Evolutionary conservation across 2,329 filamentous ascomycete genomes (phyloP).

Genomic region (Ophiocordyceps robertsii): DNA sequence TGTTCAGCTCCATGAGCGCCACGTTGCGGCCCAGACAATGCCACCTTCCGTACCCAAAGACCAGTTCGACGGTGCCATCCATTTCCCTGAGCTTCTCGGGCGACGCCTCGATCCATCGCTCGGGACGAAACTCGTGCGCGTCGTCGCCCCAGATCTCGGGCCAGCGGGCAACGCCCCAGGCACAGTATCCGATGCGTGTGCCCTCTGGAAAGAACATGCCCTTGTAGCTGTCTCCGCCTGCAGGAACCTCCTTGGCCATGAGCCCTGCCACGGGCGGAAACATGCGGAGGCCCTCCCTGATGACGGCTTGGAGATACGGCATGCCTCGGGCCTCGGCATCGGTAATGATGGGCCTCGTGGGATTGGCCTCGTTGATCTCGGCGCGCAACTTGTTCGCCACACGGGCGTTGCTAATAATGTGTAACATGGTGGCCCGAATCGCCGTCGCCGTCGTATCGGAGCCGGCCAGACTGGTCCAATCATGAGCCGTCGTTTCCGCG

Average conservation of each 20-base stretch:
- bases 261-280: conserved; percentile 21
- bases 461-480: conserved; percentile 30
- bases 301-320: conserved; percentile 32
- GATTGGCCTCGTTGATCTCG: conserved; percentile 9
- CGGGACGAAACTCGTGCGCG: conserved; percentile 18
- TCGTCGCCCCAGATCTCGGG: conserved; percentile 21
- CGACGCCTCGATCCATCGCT: conserved; percentile 22
- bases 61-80: conserved; percentile 22
- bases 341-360: conserved; percentile 12
- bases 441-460: conserved; percentile 44
- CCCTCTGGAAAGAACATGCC: conserved; percentile 18
- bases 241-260: conserved; percentile 21
- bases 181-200: conserved; percentile 18
- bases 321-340: conserved; percentile 20
- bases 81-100: conserved; percentile 17
- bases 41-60: conserved; percentile 25
- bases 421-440: conserved; percentile 37
- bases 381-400: conserved; percentile 29
- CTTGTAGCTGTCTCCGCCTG: conserved; percentile 16
- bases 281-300: conserved; percentile 32
- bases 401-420: conserved; percentile 34
- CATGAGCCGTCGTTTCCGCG: neutral
- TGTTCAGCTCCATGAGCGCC: conserved; percentile 25
- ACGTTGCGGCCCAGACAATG: conserved; percentile 24
- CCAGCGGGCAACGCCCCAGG: conserved; percentile 20